Evolutionary conservation across 2,329 filamentous ascomycete species (phyloP).

Genomic region (Pseudogymnoascus sp.): DNA sequence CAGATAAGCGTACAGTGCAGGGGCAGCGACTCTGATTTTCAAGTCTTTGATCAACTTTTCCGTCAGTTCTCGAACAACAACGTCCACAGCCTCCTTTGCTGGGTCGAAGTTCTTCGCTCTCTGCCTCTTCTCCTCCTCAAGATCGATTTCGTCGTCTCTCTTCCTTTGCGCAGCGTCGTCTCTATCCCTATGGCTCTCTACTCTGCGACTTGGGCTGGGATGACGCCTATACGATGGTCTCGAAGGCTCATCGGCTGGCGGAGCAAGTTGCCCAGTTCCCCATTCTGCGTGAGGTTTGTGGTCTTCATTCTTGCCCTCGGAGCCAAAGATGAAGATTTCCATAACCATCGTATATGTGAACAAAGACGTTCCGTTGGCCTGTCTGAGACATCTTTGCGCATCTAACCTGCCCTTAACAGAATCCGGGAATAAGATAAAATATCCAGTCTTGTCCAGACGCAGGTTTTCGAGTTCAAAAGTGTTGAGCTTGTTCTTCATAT

Average conservation of each 20-base stretch:
- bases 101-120: slow-evolving; percentile 84
- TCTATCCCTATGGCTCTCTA: slow-evolving; percentile 38
- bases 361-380: slow-evolving; percentile 71
- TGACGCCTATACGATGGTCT: not conserved
- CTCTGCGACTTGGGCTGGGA: slow-evolving; percentile 20
- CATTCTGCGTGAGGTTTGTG: not conserved
- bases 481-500: slow-evolving; percentile 84
- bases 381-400: slow-evolving; percentile 68
- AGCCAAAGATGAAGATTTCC: slow-evolving; percentile 54
- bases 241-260: not conserved
- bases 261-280: not conserved
- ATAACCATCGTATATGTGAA: slow-evolving; percentile 93
- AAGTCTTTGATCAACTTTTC: slow-evolving; percentile 86
- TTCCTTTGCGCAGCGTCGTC: slow-evolving; percentile 59
- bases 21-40: slow-evolving; percentile 76
- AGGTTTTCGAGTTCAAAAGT: slow-evolving; percentile 75
- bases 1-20: slow-evolving; percentile 70
- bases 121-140: slow-evolving; percentile 84
- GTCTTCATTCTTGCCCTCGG: slow-evolving; percentile 12
- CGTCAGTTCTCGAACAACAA: slow-evolving; percentile 69
- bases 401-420: slow-evolving; percentile 68
- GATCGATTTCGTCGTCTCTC: slow-evolving; percentile 69
- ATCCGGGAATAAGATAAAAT: slow-evolving; percentile 85
- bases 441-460: slow-evolving; percentile 74
- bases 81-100: slow-evolving; percentile 72